Percentiles rank a stretch among this genome's conserved stretches.
These are phyloP conservation scores for Sporothrix humicola DNA, from an alignment of 2,329 filamentous ascomycete genomes.

Conservation along the genomic window DNA sequence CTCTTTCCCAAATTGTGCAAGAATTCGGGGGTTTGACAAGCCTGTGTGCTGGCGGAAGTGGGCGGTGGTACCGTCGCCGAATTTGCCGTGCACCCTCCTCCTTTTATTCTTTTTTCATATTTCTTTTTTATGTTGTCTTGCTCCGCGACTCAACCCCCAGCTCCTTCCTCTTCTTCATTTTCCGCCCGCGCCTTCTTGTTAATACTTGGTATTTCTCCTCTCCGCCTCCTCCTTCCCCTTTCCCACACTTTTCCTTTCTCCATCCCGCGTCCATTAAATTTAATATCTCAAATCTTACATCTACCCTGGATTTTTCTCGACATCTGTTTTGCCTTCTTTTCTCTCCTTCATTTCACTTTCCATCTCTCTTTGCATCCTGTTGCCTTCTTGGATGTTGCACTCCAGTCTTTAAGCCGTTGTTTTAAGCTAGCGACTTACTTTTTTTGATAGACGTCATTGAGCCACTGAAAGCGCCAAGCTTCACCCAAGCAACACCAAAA, in stretches of 20 bases:
- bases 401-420: background rate
- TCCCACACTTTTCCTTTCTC: background rate
- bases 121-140: background rate
- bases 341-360: background rate
- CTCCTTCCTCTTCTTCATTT: slow-evolving; percentile 18
- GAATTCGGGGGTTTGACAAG: background rate
- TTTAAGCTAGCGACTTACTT: slow-evolving; percentile 19
- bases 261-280: slow-evolving; percentile 8
- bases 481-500: slow-evolving; percentile 1
- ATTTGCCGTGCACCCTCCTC: background rate
- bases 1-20: background rate
- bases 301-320: background rate
- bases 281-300: background rate
- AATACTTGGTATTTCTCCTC: background rate
- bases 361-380: background rate
- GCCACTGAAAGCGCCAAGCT: background rate
- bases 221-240: background rate
- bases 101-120: background rate
- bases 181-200: background rate
- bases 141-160: background rate
- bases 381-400: background rate
- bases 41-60: background rate
- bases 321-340: background rate
- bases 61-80: slow-evolving; percentile 14
- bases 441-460: slow-evolving; percentile 16